These are phyloP conservation scores for Umbilicus rupestris DNA, from an alignment of 164 flowering plant species.

Conservation along the genomic window DNA sequence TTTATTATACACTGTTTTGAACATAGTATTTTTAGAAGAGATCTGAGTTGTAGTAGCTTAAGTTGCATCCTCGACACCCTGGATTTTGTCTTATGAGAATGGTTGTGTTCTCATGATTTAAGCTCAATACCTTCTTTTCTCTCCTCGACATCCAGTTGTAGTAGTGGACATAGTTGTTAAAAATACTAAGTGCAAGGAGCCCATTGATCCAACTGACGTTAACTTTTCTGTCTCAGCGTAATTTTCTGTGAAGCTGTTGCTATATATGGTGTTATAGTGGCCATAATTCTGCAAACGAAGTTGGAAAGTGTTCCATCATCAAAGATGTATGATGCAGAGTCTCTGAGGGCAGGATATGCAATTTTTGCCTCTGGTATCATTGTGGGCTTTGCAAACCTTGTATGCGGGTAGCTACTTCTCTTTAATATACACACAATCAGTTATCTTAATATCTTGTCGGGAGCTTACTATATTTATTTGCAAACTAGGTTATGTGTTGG, in stretches of 20 bases:
- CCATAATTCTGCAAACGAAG: constrained; percentile 92
- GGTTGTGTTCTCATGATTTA: neutral
- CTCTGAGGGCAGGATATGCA: constrained; percentile 94
- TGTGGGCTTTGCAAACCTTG: constrained; percentile 96
- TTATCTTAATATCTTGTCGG: neutral
- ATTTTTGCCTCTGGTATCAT: constrained; percentile 93
- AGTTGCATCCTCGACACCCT: neutral
- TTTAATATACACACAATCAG: too few relatives aligned
- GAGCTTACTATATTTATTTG: neutral
- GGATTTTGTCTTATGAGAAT: neutral
- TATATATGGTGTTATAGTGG: constrained; percentile 95
- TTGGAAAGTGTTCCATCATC: constrained; percentile 82
- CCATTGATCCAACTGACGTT: neutral
- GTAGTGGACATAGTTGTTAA: neutral
- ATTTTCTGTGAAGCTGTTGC: constrained; percentile 99
- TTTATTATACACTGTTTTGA: too few relatives aligned
- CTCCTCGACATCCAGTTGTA: too few relatives aligned
- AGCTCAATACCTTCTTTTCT: neutral
- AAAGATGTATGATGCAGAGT: constrained; percentile 62
- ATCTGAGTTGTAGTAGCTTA: neutral
- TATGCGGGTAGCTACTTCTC: constrained; percentile 62
- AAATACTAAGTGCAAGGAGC: neutral
- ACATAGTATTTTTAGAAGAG: too few relatives aligned
- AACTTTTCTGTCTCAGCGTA: constrained; percentile 40
- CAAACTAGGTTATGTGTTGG: constrained; percentile 79